A percentile compares a stretch with the other conserved stretches of the same genome.
These are phyloP conservation scores for Gomphus sp. DNA, from an alignment of 1,284 basidiomycete genomes.

Conservation along the genomic window DNA sequence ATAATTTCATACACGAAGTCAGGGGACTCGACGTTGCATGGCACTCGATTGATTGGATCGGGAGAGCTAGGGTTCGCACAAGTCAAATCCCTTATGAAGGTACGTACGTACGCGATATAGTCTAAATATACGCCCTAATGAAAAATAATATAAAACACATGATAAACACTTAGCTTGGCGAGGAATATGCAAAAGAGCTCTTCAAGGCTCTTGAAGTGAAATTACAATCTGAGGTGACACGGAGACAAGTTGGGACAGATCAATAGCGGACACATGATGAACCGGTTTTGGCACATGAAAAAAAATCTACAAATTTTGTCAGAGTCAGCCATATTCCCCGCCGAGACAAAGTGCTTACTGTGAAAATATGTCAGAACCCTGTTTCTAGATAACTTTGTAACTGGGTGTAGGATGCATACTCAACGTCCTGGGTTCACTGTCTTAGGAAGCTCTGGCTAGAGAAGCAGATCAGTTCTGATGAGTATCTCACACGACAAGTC, in stretches of 20 bases:
- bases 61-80: constrained; percentile 40
- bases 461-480: too few species aligned
- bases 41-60: constrained; percentile 51
- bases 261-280: too few species aligned
- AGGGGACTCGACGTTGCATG: constrained; percentile 37
- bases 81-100: constrained; percentile 44
- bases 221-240: constrained; percentile 23
- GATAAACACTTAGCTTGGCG: constrained; percentile 21
- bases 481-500: too few species aligned
- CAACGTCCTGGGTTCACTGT: too few species aligned
- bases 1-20: constrained; percentile 48
- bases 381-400: too few species aligned
- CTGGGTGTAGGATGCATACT: too few species aligned
- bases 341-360: too few species aligned
- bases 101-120: constrained; percentile 18
- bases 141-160: constrained; percentile 12
- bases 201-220: constrained; percentile 25
- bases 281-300: too few species aligned
- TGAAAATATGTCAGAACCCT: too few species aligned
- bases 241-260: not conserved
- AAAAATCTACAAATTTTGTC: too few species aligned
- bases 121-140: not conserved
- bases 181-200: constrained; percentile 27
- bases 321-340: too few species aligned
- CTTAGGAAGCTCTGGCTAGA: too few species aligned